Conservation (phyloP, 352 stramenopile species). For the Phytophthora sp. region DNA sequence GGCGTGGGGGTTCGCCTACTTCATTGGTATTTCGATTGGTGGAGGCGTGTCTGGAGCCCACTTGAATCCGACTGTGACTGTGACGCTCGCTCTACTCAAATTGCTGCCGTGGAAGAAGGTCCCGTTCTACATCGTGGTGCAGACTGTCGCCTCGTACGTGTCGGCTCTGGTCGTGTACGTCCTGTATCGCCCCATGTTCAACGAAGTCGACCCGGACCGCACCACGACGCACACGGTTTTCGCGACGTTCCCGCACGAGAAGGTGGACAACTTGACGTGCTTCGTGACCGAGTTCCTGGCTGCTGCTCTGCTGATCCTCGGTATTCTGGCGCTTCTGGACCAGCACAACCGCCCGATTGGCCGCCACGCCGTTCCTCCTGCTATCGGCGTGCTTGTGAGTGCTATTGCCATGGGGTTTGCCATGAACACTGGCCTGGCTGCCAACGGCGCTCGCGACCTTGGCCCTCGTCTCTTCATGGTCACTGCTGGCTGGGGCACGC, state of each 20-base stretch:
- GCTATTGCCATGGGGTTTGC: conserved; percentile 78
- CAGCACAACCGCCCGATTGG: conserved; percentile 76
- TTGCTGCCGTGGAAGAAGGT: conserved; percentile 53
- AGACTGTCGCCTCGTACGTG: conserved; percentile 46
- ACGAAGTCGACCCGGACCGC: conserved; percentile 44
- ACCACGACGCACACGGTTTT: conserved; percentile 43
- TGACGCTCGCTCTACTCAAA: conserved; percentile 48
- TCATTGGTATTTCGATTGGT: conserved; percentile 54
- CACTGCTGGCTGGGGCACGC: conserved; percentile 63
- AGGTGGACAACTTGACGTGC: conserved; percentile 41
- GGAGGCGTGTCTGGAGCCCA: conserved; percentile 60
- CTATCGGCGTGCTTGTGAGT: conserved; percentile 74
- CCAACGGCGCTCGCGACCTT: conserved; percentile 78
- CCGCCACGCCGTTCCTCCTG: conserved; percentile 68
- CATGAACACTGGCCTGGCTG: conserved; percentile 81
- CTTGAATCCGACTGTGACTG: conserved; percentile 60
- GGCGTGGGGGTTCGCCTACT: conserved; percentile 60
- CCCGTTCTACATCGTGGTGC: conserved; percentile 50
- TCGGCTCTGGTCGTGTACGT: conserved; percentile 48
- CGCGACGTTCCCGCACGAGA: conserved; percentile 42
- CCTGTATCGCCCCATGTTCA: conserved; percentile 55
- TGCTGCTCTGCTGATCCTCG: conserved; percentile 57
- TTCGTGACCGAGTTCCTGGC: conserved; percentile 51
- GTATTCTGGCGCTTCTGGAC: conserved; percentile 73
- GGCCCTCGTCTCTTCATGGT: conserved; percentile 65